Evolutionary conservation across 129 eudicot species (phyloP), one percentile per base, ranked within the genome.

Genomic region (Tagetes patula): DNA sequence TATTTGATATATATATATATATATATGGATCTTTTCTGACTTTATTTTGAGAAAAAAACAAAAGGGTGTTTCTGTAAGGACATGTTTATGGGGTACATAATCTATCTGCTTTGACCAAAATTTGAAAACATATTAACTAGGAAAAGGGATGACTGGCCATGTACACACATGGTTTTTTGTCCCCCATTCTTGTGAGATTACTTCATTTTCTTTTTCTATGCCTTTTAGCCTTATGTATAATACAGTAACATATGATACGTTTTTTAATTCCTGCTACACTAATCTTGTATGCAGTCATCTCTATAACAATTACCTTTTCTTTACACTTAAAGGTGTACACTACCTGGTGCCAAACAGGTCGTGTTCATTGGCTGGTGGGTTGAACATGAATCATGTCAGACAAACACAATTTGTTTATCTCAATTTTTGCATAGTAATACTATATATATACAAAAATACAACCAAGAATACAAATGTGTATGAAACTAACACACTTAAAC

Each of bases 81-180:
- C 58, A 75, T 67, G 67, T 43, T 75, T 54, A 75, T 20, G 14
- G 36, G 59, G 59, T 39, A 20, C 27, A 20, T 42, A 75, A 30
- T 38, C 3, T 30, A 30, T 53, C n/a, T 75, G 67, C 55, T 42
- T 65, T 53, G 47, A 41, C 80, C 67, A 75, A 71, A n/a, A n/a
- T 20, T 8, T 36, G 14, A 61, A 33, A 59, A 62, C 47, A 46
- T 5, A 34, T 36, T 9, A 73, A 74, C 41, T 40, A 50, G 42
- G 72, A 49, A 74, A 39, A 65, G 63, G 40, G 50, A 74, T 49
- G 72, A 74, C 42, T 74, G 33, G 52, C 49, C 64, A 63, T 74
- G 78, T 74, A 52, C 71, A 74, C 71, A 63, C 78, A 63, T 74
- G 78, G 62, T 37, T 62, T 74, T 74, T 37, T 48, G 41, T 30